phyloP scores from a whole-genome alignment of 345 rosid genomes.

The Melaleuca quinquenervia region DNA sequence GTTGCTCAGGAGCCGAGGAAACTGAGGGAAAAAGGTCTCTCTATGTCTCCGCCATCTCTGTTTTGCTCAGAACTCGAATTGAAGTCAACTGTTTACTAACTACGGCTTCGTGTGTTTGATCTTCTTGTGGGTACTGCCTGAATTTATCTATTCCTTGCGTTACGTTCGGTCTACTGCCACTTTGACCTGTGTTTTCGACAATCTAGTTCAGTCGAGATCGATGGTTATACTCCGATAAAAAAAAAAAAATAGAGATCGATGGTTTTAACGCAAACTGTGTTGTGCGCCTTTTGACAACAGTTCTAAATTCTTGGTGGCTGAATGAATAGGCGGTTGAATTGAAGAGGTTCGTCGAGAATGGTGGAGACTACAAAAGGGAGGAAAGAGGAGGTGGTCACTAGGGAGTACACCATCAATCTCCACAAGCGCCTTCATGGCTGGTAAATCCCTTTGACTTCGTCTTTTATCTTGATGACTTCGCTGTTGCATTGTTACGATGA shows the following conservation, averaged over 20 bases:
- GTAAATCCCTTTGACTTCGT: not conserved
- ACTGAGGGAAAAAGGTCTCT: not conserved
- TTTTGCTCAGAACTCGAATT: not conserved
- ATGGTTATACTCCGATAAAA: too few relatives aligned
- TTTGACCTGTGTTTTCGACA: not conserved
- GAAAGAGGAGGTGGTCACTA: conserved; percentile 28
- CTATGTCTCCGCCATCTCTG: not conserved
- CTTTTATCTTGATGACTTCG: not conserved
- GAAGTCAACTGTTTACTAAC: not conserved
- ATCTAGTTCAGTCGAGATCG: not conserved
- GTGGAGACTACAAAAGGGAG: conserved; percentile 16
- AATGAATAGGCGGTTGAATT: not conserved
- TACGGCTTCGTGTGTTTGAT: not conserved
- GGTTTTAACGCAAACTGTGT: too few relatives aligned
- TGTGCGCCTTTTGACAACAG: too few relatives aligned
- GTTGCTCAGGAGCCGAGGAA: not conserved
- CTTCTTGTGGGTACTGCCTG: not conserved
- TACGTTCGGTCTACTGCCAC: not conserved
- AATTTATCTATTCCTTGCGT: not conserved
- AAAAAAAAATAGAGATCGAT: too few relatives aligned
- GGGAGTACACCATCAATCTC: conserved; percentile 32
- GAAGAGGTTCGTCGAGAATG: conserved; percentile 3
- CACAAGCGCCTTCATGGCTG: conserved; percentile 35
- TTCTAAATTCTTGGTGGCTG: not conserved
- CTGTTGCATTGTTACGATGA: not conserved